A percentile compares a stretch with the other conserved stretches of the same genome.
Conservation (phyloP, 257 asterid species). For the Solanum bukasovii region DNA sequence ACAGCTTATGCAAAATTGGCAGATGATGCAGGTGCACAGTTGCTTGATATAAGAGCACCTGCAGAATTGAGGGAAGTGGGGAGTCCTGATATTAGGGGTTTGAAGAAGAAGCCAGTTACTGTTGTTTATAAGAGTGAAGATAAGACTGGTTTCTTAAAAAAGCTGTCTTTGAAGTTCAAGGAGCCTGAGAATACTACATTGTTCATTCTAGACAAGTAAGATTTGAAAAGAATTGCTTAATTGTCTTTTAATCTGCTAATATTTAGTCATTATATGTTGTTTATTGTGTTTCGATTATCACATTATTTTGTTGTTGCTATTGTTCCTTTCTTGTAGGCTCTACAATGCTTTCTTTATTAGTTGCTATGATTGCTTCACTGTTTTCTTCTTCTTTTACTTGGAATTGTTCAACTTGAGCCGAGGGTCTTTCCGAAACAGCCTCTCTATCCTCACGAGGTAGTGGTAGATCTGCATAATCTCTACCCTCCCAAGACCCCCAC, state of each 20-base stretch:
- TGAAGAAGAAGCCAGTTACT: constrained; percentile 71
- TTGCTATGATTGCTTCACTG: too few relatives aligned
- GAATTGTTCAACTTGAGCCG: too few relatives aligned
- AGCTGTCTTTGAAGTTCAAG: constrained; percentile 60
- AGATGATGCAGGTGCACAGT: constrained; percentile 52
- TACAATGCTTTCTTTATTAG: too few relatives aligned
- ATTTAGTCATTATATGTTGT: too few relatives aligned
- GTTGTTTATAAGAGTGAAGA: constrained; percentile 65
- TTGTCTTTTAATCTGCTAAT: background rate
- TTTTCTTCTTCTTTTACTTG: too few relatives aligned
- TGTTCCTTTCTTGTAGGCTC: too few relatives aligned
- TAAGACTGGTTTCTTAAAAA: constrained; percentile 72
- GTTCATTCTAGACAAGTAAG: constrained; percentile 93
- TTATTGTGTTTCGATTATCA: too few relatives aligned
- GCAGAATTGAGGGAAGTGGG: constrained; percentile 43
- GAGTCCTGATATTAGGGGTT: constrained; percentile 57
- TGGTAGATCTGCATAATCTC: too few relatives aligned
- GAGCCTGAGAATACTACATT: constrained; percentile 83
- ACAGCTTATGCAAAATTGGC: constrained; percentile 66
- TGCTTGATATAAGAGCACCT: constrained; percentile 67
- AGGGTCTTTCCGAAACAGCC: too few relatives aligned
- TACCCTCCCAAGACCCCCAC: too few relatives aligned
- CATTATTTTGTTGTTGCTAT: too few relatives aligned
- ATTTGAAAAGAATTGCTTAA: constrained; percentile 1
- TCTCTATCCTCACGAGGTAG: too few relatives aligned